phyloP scores from a whole-genome alignment of 1,139 yeast genomes.

The Sugiyamaella sp. region DNA sequence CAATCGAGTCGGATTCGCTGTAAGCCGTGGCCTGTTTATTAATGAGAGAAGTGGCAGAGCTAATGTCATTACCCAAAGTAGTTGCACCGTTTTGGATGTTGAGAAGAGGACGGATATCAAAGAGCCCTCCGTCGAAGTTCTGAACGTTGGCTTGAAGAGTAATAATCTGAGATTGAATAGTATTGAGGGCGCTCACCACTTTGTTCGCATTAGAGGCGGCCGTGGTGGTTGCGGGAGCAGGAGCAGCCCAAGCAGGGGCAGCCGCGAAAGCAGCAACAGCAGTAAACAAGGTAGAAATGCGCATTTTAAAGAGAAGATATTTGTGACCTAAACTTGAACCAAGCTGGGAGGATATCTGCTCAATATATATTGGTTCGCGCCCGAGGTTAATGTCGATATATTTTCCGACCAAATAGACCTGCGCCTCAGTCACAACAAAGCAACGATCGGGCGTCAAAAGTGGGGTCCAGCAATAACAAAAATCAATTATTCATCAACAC shows the following conservation, averaged over 20 bases:
- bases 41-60: conserved; percentile 22
- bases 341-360: neutral
- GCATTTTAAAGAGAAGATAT: conserved; percentile 6
- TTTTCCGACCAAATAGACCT: neutral
- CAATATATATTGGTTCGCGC: neutral
- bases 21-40: conserved; percentile 15
- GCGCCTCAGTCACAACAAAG: conserved; percentile 1
- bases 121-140: conserved; percentile 18
- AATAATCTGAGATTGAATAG: conserved; percentile 14
- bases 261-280: conserved; percentile 9
- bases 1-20: conserved; percentile 20
- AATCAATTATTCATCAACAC: neutral
- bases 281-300: conserved; percentile 4
- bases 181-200: conserved; percentile 11
- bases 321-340: neutral
- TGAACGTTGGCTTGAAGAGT: conserved; percentile 12
- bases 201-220: conserved; percentile 10
- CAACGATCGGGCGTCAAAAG: conserved; percentile 1
- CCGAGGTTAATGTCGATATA: neutral
- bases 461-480: neutral
- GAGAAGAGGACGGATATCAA: conserved; percentile 26
- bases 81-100: conserved; percentile 24
- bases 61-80: conserved; percentile 20
- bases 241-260: conserved; percentile 13
- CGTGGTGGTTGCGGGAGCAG: conserved; percentile 16